These are phyloP conservation scores for Allantophomopsis cytisporea DNA, from an alignment of 2,329 filamentous ascomycete genomes.

Conservation along the genomic window DNA sequence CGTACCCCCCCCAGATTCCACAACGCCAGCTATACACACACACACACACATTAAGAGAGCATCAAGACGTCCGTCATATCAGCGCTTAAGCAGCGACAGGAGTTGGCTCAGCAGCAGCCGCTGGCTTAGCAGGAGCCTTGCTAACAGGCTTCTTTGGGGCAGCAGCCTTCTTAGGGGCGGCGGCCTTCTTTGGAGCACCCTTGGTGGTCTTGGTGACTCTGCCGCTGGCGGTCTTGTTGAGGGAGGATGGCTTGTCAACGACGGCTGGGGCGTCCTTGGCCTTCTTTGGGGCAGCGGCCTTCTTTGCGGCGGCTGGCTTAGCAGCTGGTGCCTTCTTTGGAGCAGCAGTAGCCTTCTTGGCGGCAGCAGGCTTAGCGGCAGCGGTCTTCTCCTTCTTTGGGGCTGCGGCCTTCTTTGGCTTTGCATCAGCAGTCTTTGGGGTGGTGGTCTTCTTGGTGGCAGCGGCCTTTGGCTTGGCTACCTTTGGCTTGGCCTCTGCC, in stretches of 20 bases:
- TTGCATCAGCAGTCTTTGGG: constrained; percentile 25
- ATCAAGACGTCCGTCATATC: no score
- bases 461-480: constrained; percentile 5
- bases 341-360: constrained; percentile 14
- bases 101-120: no score
- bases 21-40: constrained; percentile 1
- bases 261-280: constrained; percentile 44
- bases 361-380: constrained; percentile 28
- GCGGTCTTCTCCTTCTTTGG: constrained; percentile 17
- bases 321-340: constrained; percentile 18
- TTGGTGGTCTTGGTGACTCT: constrained; percentile 58
- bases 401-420: constrained; percentile 33
- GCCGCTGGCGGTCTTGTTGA: constrained; percentile 60
- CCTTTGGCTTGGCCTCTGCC: constrained; percentile 7
- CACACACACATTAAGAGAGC: background rate
- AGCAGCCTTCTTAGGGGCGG: constrained; percentile 20
- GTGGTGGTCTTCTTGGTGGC: constrained; percentile 21
- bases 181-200: constrained; percentile 30
- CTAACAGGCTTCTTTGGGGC: constrained; percentile 15
- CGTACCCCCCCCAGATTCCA: background rate
- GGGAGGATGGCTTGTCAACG: constrained; percentile 45
- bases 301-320: constrained; percentile 5
- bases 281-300: background rate
- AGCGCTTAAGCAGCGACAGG: no score
- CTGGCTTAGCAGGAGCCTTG: no score